These are phyloP conservation scores for Cicer pinnatifidum DNA, from an alignment of 306 rosid species.

Conservation along the genomic window DNA sequence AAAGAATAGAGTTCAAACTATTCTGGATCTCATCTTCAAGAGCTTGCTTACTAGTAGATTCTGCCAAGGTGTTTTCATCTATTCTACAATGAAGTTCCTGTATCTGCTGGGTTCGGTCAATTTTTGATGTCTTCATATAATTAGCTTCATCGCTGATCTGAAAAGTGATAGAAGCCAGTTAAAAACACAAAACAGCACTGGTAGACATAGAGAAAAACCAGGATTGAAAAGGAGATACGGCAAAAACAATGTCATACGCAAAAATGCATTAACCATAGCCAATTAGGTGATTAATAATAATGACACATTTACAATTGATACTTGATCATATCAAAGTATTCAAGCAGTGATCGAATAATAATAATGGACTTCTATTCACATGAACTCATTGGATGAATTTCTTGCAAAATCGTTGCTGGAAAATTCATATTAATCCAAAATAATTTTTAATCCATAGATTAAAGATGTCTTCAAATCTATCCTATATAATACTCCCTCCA, in stretches of 20 bases:
- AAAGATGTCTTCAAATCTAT: not conserved
- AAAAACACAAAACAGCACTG: conserved; percentile 35
- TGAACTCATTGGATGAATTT: not conserved
- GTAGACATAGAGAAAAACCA: conserved; percentile 21
- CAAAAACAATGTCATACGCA: not conserved
- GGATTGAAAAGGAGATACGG: conserved; percentile 7
- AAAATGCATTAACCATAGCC: conserved; percentile 21
- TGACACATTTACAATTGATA: not conserved
- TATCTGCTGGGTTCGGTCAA: conserved; percentile 78
- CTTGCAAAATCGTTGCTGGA: not conserved
- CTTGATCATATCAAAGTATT: not conserved
- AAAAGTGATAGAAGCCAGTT: conserved; percentile 44
- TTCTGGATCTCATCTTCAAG: conserved; percentile 83
- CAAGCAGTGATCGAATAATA: conserved; percentile 25
- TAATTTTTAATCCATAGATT: conserved; percentile 6
- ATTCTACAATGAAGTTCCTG: conserved; percentile 70
- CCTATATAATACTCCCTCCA: not conserved
- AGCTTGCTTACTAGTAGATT: conserved; percentile 63
- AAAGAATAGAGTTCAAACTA: conserved; percentile 68
- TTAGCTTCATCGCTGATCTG: conserved; percentile 86
- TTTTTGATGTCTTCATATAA: conserved; percentile 64
- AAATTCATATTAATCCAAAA: conserved; percentile 22
- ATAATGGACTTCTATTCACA: conserved; percentile 8
- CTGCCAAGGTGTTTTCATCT: conserved; percentile 68
- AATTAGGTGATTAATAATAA: not conserved